phyloP scores from a whole-genome alignment of 495 filamentous ascomycete species.

The Apodospora peruviana region DNA sequence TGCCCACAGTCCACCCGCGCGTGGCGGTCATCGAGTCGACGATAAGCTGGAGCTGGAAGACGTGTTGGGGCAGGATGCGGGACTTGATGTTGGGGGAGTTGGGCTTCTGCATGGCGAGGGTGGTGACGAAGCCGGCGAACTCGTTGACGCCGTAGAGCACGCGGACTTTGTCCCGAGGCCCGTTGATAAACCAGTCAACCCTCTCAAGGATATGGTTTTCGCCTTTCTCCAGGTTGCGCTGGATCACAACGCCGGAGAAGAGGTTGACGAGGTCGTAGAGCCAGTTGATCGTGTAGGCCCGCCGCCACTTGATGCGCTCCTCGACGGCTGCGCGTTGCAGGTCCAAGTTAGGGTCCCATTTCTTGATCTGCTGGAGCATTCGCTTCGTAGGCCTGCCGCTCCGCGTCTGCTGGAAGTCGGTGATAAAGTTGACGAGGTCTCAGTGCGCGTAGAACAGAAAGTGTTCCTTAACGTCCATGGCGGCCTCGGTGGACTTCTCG shows the following conservation, averaged over 20 bases:
- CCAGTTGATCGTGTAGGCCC: constrained; percentile 45
- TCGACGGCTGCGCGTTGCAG: constrained; percentile 29
- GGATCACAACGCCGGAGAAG: constrained; percentile 34
- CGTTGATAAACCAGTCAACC: constrained; percentile 18
- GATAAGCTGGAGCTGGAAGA: constrained; percentile 45
- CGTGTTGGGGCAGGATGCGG: constrained; percentile 38
- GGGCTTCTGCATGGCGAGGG: constrained; percentile 36
- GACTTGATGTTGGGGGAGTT: constrained; percentile 28
- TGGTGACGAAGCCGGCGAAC: constrained; percentile 18
- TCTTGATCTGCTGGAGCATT: constrained; percentile 29
- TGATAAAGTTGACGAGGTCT: constrained; percentile 41
- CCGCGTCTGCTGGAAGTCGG: constrained; percentile 39
- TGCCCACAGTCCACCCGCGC: constrained; percentile 33
- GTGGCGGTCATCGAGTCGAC: constrained; percentile 38
- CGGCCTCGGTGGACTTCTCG: background rate
- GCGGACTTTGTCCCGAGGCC: constrained; percentile 14
- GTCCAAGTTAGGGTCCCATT: constrained; percentile 41
- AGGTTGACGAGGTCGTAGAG: constrained; percentile 45
- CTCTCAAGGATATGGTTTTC: constrained; percentile 26
- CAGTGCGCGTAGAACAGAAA: constrained; percentile 33
- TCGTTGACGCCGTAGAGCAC: background rate
- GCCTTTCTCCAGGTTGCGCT: constrained; percentile 29
- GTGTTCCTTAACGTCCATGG: constrained; percentile 32
- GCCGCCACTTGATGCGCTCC: constrained; percentile 37
- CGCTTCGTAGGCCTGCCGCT: constrained; percentile 41